Evolutionary conservation across 2,329 filamentous ascomycete species (phyloP), one percentile per base, ranked within the genome.

Genomic region (Trichoderma lentiforme): DNA sequence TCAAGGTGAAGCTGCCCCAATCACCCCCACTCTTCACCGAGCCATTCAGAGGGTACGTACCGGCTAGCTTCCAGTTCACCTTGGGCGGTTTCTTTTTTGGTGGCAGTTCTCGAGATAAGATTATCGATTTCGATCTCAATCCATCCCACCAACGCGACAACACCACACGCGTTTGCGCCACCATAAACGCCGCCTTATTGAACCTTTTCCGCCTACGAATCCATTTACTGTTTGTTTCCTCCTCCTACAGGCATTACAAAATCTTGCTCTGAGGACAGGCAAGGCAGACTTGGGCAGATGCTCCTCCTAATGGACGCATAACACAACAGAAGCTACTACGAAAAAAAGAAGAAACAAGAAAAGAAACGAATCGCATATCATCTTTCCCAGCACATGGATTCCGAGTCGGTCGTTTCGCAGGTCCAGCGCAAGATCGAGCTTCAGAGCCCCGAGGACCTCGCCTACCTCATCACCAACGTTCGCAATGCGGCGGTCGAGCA

Each of bases 361-460:
- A 66, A 21, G n/a, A 15, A 39, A 4, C 21, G 8, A 60, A 15
- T 4, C 7, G 21, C n/a, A 53, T 12, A 53, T 14, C 21, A 24
- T n/a, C 43, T 30, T 11, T 6, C 43, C 36, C 68, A 53, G 36
- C 58, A 61, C 73, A 83, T 83, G 81, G 79, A 80, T 74, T 76
- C 79, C 39, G 79, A 81, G 68, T 80, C 79, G 12, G 74, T 78
- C 71, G 76, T 80, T 71, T 77, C 80, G 9, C 79, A 83, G 47
- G 81, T 81, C 75, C 89, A 94, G 81, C 90, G 93, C 80, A 92
- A 90, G 82, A 92, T 95, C 80, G 93, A 95, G 83, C 89, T 95
- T 66, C 92, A 95, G 83, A 87, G 88, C n/a, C 88, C 90, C 56
- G 89, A 91, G 63, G 93, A 95, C 81, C 86, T 95, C 39, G 83